phyloP scores from a whole-genome alignment of 225 moss, liverwort and hornwort genomes.

The Marchantia paleacea region DNA sequence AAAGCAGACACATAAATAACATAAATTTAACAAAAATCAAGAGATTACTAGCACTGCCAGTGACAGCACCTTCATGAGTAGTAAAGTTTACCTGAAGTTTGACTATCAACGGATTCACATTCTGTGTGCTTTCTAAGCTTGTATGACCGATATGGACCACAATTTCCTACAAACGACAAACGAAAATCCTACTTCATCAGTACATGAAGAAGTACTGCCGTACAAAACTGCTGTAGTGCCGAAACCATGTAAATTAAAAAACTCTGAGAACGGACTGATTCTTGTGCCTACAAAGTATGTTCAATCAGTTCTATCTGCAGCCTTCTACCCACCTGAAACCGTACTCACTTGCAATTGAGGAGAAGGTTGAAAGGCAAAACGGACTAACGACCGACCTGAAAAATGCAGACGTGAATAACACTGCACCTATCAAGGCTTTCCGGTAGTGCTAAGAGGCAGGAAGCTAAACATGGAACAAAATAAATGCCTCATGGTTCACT shows the following conservation, averaged over 20 bases:
- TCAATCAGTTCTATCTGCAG: background rate
- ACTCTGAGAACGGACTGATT: background rate
- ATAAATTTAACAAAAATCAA: too few relatives aligned
- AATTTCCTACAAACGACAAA: constrained; percentile 51
- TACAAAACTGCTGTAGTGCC: background rate
- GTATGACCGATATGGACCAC: constrained; percentile 73
- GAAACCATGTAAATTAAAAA: background rate
- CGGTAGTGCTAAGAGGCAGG: too few relatives aligned
- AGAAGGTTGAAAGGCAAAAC: background rate
- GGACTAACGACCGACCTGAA: background rate
- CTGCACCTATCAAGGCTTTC: background rate
- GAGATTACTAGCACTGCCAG: too few relatives aligned
- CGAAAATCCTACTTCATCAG: background rate
- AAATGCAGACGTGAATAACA: background rate
- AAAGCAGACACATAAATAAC: background rate
- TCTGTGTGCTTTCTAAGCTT: constrained; percentile 97
- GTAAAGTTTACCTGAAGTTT: constrained; percentile 71
- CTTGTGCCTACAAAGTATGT: background rate
- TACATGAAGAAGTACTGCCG: background rate
- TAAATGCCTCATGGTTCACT: background rate
- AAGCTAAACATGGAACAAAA: background rate
- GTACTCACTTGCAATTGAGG: background rate
- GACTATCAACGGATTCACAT: constrained; percentile 91
- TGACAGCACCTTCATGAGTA: background rate
- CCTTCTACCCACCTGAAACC: background rate